Conservation (phyloP, 352 stramenopile genomes). For the Pythium scleroteichum region DNA sequence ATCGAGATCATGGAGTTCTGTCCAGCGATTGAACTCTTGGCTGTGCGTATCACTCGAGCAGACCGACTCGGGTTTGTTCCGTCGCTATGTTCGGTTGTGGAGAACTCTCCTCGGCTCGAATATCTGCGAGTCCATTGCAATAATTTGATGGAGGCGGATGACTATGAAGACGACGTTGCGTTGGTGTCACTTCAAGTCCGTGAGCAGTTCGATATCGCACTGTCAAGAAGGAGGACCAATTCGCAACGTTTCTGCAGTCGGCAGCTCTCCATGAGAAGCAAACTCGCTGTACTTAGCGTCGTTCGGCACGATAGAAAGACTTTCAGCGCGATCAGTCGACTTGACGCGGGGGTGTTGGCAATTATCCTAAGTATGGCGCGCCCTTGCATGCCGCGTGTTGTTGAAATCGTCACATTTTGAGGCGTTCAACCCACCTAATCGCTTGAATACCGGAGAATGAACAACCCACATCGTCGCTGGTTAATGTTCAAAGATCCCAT, state of each 20-base stretch:
- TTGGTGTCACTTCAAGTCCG: not conserved
- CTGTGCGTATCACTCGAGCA: conserved; percentile 5
- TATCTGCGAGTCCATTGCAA: conserved; percentile 13
- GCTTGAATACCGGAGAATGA: too few relatives aligned
- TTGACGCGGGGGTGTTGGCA: too few relatives aligned
- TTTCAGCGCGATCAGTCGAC: too few relatives aligned
- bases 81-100: not conserved
- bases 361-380: too few relatives aligned
- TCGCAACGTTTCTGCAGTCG: not conserved
- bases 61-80: not conserved
- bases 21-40: not conserved
- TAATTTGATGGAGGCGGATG: not conserved
- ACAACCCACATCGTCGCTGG: too few relatives aligned
- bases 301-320: too few relatives aligned
- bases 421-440: too few relatives aligned
- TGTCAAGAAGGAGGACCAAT: not conserved
- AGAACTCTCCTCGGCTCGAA: conserved; percentile 8
- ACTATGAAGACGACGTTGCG: conserved; percentile 1
- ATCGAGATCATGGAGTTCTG: conserved; percentile 3
- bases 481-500: too few relatives aligned
- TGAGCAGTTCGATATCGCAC: not conserved
- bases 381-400: too few relatives aligned
- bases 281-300: conserved; percentile 8
- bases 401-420: too few relatives aligned
- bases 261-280: not conserved